Percentiles rank a stretch among this genome's conserved stretches.
These are phyloP conservation scores for Platanthera guangdongensis DNA, from an alignment of 106 monocot genomes.

Conservation along the genomic window DNA sequence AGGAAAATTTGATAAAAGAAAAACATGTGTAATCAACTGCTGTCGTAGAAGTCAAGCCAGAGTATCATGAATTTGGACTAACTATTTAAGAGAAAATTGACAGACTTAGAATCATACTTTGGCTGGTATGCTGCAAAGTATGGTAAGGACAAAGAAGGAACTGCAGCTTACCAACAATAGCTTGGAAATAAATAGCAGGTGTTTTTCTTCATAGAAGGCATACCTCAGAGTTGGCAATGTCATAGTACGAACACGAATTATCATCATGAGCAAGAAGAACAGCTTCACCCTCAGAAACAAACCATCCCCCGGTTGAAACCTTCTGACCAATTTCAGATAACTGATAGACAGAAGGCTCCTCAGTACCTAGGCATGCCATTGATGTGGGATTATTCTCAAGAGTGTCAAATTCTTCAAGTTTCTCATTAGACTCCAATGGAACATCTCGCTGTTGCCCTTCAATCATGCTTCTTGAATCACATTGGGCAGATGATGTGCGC, in stretches of 20 bases:
- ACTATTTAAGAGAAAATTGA: not conserved
- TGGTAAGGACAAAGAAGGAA: not conserved
- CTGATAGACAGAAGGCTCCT: constrained; percentile 30
- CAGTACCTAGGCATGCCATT: constrained; percentile 31
- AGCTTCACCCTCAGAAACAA: constrained; percentile 97
- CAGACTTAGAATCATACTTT: not conserved
- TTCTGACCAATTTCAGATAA: constrained; percentile 63
- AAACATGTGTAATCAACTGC: not conserved
- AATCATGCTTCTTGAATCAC: constrained; percentile 15
- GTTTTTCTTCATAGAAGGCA: not conserved
- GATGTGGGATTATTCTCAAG: constrained; percentile 45
- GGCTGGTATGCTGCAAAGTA: not conserved
- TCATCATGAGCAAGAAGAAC: constrained; percentile 85
- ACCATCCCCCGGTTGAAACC: constrained; percentile 86
- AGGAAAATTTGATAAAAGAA: not conserved
- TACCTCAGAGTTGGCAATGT: constrained; percentile 85
- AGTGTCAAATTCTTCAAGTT: constrained; percentile 64
- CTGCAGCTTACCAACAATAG: not conserved
- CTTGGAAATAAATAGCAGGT: not conserved
- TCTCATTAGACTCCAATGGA: constrained; percentile 36
- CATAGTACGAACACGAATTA: constrained; percentile 85
- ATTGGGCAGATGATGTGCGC: constrained; percentile 9
- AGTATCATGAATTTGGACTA: not conserved
- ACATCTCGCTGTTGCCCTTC: constrained; percentile 14
- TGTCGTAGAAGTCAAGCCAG: not conserved